Evolutionary conservation across 495 filamentous ascomycete species (phyloP).

Genomic region (Bathelium albidoporum): DNA sequence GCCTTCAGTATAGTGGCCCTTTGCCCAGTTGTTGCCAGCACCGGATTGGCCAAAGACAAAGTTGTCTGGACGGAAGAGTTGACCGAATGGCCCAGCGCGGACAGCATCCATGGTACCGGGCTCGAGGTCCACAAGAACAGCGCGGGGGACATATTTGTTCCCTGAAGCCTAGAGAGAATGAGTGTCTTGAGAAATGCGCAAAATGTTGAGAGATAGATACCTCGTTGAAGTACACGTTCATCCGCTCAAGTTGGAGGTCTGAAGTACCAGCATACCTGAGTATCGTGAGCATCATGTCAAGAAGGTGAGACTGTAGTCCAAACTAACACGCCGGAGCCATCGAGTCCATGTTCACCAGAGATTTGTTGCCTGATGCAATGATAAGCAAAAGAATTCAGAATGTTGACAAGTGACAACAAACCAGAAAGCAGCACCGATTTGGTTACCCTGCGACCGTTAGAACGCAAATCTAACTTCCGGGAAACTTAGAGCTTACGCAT

Average conservation of each 20-base stretch:
- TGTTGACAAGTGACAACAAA: conserved; percentile 34
- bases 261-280: conserved; percentile 90
- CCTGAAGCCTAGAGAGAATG: conserved; percentile 57
- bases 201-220: conserved; percentile 38
- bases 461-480: not conserved
- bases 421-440: conserved; percentile 99
- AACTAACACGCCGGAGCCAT: conserved; percentile 84
- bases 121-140: conserved; percentile 98
- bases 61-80: conserved; percentile 99
- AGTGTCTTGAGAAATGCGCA: conserved; percentile 15
- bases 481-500: conserved; percentile 58
- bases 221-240: conserved; percentile 99
- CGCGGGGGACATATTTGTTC: conserved; percentile 99
- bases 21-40: conserved; percentile 99
- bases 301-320: not conserved
- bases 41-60: conserved; percentile 99
- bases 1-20: conserved; percentile 99
- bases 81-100: conserved; percentile 95
- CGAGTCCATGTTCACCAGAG: conserved; percentile 97
- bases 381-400: conserved; percentile 11
- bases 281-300: conserved; percentile 18
- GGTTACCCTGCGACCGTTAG: conserved; percentile 71
- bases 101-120: conserved; percentile 99
- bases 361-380: conserved; percentile 67
- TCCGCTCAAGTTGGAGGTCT: conserved; percentile 97